Evolutionary conservation across 2,329 filamentous ascomycete species (phyloP).

Genomic region (Exophiala bonariae): DNA sequence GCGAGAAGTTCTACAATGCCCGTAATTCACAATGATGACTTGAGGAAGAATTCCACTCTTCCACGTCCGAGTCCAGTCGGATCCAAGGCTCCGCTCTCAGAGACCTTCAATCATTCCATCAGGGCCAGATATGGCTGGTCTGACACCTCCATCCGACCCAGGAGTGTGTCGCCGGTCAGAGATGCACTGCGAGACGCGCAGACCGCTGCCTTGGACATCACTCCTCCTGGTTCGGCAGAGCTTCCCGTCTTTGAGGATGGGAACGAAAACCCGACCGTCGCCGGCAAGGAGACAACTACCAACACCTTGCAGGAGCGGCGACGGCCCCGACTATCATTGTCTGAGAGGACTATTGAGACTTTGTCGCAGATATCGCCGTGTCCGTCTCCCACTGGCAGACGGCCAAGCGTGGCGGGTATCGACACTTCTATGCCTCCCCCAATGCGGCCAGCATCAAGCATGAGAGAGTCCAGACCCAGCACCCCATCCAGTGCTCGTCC

Average conservation of each 20-base stretch:
- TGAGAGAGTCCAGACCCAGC: constrained; percentile 38
- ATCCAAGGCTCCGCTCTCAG: constrained; percentile 9
- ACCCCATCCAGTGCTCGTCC: constrained; percentile 15
- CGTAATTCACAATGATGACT: constrained; percentile 21
- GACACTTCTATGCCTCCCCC: constrained; percentile 63
- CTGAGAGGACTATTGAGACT: constrained; percentile 84
- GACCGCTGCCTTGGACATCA: constrained; percentile 20
- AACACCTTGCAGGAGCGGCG: constrained; percentile 16
- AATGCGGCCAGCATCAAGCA: constrained; percentile 61
- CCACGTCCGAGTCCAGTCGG: constrained; percentile 12
- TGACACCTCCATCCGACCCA: constrained; percentile 8
- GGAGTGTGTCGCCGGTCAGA: constrained; percentile 21
- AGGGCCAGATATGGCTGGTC: constrained; percentile 20
- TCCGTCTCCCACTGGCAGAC: constrained; percentile 62
- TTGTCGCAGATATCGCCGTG: constrained; percentile 76
- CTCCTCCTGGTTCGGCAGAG: constrained; percentile 24
- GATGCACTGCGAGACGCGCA: constrained; percentile 22
- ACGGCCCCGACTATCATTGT: constrained; percentile 59
- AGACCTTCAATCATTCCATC: constrained; percentile 21
- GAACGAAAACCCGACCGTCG: constrained; percentile 21
- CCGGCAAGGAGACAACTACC: constrained; percentile 5
- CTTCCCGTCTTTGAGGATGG: constrained; percentile 23
- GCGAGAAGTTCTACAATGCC: constrained; percentile 9
- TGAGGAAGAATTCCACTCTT: constrained; percentile 18
- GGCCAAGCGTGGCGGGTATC: constrained; percentile 71